phyloP scores from a whole-genome alignment of 768 basidiomycete species.

The Boletus edulis region DNA sequence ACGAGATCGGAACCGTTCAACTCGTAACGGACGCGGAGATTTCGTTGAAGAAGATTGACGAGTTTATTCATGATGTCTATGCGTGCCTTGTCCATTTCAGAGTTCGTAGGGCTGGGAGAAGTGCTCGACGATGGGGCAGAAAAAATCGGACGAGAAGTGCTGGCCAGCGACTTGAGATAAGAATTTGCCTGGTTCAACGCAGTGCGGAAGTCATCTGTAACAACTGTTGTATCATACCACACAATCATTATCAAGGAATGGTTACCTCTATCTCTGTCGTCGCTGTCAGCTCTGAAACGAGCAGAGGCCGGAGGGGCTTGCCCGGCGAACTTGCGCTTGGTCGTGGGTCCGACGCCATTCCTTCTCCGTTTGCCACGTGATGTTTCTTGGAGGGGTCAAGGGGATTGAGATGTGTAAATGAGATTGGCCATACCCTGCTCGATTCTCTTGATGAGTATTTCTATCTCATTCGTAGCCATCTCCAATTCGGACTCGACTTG shows the following conservation, averaged over 20 bases:
- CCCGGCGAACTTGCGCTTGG: slow-evolving; percentile 35
- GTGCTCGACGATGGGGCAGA: slow-evolving; percentile 40
- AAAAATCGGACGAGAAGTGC: slow-evolving; percentile 38
- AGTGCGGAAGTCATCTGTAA: slow-evolving; percentile 69
- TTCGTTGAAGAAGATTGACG: slow-evolving; percentile 62
- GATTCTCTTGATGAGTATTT: slow-evolving; percentile 51
- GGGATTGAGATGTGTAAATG: not conserved
- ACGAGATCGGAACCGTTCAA: slow-evolving; percentile 66
- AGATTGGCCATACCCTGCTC: slow-evolving; percentile 38
- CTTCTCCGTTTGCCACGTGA: slow-evolving; percentile 32
- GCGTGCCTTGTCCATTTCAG: slow-evolving; percentile 51
- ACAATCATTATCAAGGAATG: not conserved
- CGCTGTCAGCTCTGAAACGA: slow-evolving; percentile 31
- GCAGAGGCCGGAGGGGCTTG: slow-evolving; percentile 29
- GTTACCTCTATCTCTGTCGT: slow-evolving; percentile 37
- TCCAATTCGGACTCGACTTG: slow-evolving; percentile 78
- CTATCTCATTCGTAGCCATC: slow-evolving; percentile 73
- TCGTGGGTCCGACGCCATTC: slow-evolving; percentile 20
- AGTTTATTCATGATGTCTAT: slow-evolving; percentile 65
- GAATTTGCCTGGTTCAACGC: slow-evolving; percentile 62
- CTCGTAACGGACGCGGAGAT: slow-evolving; percentile 75
- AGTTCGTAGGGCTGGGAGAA: slow-evolving; percentile 30
- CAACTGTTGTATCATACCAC: slow-evolving; percentile 10
- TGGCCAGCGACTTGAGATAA: slow-evolving; percentile 54
- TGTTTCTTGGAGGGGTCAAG: slow-evolving; percentile 16